These are phyloP conservation scores for Platanthera zijinensis DNA, from an alignment of 106 monocot species.

Conservation along the genomic window DNA sequence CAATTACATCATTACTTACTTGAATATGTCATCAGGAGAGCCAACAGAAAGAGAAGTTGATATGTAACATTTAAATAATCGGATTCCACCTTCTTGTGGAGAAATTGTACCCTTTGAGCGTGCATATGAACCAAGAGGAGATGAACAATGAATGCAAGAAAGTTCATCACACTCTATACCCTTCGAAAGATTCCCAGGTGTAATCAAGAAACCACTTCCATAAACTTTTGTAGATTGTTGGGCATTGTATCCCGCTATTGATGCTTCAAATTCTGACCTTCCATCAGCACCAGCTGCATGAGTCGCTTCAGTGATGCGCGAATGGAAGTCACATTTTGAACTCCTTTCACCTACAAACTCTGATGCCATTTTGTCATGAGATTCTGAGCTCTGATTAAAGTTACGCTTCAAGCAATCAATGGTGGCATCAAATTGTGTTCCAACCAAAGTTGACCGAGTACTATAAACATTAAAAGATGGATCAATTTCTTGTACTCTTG, in stretches of 20 bases:
- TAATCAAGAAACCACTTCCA: conserved; percentile 67
- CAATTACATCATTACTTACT: conserved; percentile 16
- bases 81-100: conserved; percentile 61
- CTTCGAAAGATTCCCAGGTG: conserved; percentile 30
- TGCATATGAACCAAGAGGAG: conserved; percentile 69
- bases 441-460: conserved; percentile 13
- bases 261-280: conserved; percentile 1
- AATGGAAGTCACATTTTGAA: conserved; percentile 6
- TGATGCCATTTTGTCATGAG: conserved; percentile 5
- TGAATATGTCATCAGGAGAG: conserved; percentile 61
- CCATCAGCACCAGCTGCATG: neutral
- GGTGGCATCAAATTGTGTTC: neutral
- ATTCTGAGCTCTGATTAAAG: neutral
- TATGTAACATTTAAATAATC: conserved; percentile 79
- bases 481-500: neutral
- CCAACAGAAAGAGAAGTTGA: conserved; percentile 36
- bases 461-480: neutral
- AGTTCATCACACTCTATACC: conserved; percentile 59
- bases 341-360: conserved; percentile 7
- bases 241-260: neutral
- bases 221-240: neutral
- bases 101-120: conserved; percentile 12
- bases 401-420: conserved; percentile 3
- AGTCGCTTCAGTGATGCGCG: neutral
- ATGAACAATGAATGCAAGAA: conserved; percentile 56